Evolutionary conservation across 2,329 filamentous ascomycete species (phyloP).

Genomic region (Parascedosporium putredinis): DNA sequence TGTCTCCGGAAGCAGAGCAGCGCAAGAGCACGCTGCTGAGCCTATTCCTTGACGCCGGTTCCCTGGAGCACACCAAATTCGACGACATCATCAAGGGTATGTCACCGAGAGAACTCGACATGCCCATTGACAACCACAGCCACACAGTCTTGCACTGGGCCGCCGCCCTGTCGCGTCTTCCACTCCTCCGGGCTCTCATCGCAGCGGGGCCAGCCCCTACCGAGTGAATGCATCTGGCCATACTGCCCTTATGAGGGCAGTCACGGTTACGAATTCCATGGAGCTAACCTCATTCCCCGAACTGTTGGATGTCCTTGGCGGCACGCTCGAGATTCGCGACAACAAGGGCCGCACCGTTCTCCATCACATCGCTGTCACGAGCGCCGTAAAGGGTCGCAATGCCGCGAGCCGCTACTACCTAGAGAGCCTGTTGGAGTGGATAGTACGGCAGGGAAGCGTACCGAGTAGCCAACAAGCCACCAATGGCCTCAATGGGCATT

Average conservation of each 20-base stretch:
- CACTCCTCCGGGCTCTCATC: slow-evolving; percentile 71
- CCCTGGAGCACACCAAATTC: slow-evolving; percentile 61
- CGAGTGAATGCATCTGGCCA: slow-evolving; percentile 84
- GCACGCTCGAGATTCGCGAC: slow-evolving; percentile 84
- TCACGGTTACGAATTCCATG: slow-evolving; percentile 86
- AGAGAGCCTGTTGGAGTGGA: slow-evolving; percentile 86
- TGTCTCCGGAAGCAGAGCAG: slow-evolving; percentile 57
- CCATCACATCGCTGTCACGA: slow-evolving; percentile 93
- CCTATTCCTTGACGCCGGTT: slow-evolving; percentile 65
- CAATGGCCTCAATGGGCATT: slow-evolving; percentile 12
- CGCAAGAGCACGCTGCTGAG: slow-evolving; percentile 76
- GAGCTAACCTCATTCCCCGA: slow-evolving; percentile 87
- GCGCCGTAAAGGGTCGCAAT: slow-evolving; percentile 85
- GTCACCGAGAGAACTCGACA: slow-evolving; percentile 72
- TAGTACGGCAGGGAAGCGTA: slow-evolving; percentile 72
- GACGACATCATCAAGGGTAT: slow-evolving; percentile 62
- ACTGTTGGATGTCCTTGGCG: slow-evolving; percentile 75
- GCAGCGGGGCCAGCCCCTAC: slow-evolving; percentile 77
- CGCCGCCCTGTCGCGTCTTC: slow-evolving; percentile 78
- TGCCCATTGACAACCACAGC: slow-evolving; percentile 79
- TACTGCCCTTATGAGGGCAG: slow-evolving; percentile 86
- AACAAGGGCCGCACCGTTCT: slow-evolving; percentile 83
- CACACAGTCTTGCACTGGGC: slow-evolving; percentile 96
- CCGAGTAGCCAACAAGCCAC: slow-evolving; percentile 39
- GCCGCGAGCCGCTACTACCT: slow-evolving; percentile 92